Evolutionary conservation across 805 yeast species (phyloP), one percentile per base, ranked within the genome.

Genomic region (Teunomyces kruisii): DNA sequence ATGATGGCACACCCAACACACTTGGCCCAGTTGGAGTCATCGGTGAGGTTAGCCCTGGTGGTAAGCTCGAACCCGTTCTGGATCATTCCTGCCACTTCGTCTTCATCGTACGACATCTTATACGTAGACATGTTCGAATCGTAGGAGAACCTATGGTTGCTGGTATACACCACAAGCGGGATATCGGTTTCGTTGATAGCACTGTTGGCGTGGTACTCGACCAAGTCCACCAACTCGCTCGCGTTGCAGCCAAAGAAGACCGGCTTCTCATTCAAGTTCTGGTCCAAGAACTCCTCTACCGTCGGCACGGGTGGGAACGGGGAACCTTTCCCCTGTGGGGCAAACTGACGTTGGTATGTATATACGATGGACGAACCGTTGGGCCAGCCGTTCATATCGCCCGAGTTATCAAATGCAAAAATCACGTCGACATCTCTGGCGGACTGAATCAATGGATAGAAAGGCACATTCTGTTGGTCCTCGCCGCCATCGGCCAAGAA

Each of bases 401-500:
- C 71, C 3, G 72, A 66, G 52, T 68, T 70, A 50, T 72, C 76
- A 48, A 56, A 72, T 1, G 72, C 75, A 52, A 72, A 69, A 14
- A 72, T 66, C 15, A 69, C 66, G 42, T 72, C 76, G n/a, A 70
- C 58, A 6, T 52, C 54, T 46, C 76, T 58, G 16, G 54, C 53
- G 1, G 56, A 55, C 52, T 70, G 75, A 30, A 71, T 61, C 48
- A 71, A 61, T 9, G 76, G 76, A 45, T 65, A 62, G 14, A 70
- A 54, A 3, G 76, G 75, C 8, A 72, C 58, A 40, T 70, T 70
- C 44, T 71, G 75, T n/a, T 47, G 49, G 50, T 71, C 76, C 55
- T 69, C 74, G 19, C 75, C 72, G 5, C 76, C 76, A 46, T 72
- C 76, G 1, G 68, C 75, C 40, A 72, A 57, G 49, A 48, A 65